These are phyloP conservation scores for Eucalyptus cloeziana DNA, from an alignment of 345 rosid genomes.

Conservation along the genomic window DNA sequence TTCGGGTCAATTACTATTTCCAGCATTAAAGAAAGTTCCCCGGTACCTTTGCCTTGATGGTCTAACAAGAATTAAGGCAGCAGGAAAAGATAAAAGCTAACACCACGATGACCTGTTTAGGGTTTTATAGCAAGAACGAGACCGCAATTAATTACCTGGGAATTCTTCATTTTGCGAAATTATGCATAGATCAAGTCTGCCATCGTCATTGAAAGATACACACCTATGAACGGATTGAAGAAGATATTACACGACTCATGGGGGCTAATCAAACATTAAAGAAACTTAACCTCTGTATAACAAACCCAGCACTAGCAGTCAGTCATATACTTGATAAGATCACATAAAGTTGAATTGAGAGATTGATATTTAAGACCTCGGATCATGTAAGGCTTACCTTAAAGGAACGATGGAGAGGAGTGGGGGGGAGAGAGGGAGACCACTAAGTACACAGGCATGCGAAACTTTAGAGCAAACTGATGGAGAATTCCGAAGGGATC, in stretches of 20 bases:
- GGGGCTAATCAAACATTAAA: neutral
- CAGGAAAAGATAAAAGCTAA: neutral
- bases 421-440: neutral
- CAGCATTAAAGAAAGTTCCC: neutral
- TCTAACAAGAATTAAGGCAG: neutral
- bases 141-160: neutral
- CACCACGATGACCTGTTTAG: neutral
- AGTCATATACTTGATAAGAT: neutral
- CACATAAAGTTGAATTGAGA: neutral
- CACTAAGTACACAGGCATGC: neutral
- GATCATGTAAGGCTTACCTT: neutral
- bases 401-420: neutral
- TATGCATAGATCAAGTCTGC: neutral
- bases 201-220: neutral
- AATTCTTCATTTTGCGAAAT: neutral
- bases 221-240: neutral
- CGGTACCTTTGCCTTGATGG: neutral
- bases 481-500: constrained; percentile 53
- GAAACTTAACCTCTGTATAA: neutral
- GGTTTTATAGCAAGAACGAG: neutral
- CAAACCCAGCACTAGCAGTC: neutral
- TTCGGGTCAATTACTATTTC: neutral
- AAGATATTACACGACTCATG: neutral
- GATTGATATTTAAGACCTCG: neutral
- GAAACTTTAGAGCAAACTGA: constrained; percentile 9